Percentiles rank a stretch among this genome's conserved stretches.
Conservation (phyloP, 139 green algal species). For the Pycnococcus provasolii region DNA sequence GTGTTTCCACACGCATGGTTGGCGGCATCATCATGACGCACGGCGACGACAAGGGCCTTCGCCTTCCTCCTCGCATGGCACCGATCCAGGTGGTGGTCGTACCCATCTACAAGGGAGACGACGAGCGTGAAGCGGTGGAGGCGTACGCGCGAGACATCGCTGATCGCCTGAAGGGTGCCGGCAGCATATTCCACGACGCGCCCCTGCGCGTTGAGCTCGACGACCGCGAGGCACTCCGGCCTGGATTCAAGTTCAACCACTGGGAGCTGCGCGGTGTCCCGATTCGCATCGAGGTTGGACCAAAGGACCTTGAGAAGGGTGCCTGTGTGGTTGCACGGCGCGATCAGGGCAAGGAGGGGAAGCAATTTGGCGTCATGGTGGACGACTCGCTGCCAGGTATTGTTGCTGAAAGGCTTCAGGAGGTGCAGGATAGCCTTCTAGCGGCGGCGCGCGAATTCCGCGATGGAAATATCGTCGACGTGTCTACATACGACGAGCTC, state of each 20-base stretch:
- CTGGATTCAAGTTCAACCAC: conserved; percentile 94
- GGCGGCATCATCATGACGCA: conserved; percentile 96
- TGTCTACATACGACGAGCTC: conserved; percentile 80
- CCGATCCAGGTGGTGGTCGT: conserved; percentile 84
- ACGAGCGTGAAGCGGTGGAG: conserved; percentile 53
- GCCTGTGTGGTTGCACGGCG: conserved; percentile 66
- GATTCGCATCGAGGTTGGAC: conserved; percentile 71
- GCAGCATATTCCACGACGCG: conserved; percentile 5
- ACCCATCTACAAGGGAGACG: conserved; percentile 81
- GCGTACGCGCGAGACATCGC: conserved; percentile 45
- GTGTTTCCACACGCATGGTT: conserved; percentile 85
- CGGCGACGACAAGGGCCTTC: conserved; percentile 86
- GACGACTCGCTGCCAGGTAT: conserved; percentile 51
- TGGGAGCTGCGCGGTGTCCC: conserved; percentile 90
- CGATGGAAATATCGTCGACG: conserved; percentile 91
- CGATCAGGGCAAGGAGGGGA: conserved; percentile 90
- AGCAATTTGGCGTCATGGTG: conserved; percentile 74
- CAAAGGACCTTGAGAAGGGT: conserved; percentile 65
- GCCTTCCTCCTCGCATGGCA: conserved; percentile 76
- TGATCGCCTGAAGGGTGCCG: conserved; percentile 42
- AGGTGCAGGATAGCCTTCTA: conserved; percentile 53
- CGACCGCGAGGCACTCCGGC: conserved; percentile 51
- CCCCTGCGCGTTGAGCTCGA: conserved; percentile 76
- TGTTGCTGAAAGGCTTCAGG: conserved; percentile 45
- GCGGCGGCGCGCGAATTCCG: conserved; percentile 66